These are phyloP conservation scores for Salix purpurea DNA, from an alignment of 345 rosid genomes.

Conservation along the genomic window DNA sequence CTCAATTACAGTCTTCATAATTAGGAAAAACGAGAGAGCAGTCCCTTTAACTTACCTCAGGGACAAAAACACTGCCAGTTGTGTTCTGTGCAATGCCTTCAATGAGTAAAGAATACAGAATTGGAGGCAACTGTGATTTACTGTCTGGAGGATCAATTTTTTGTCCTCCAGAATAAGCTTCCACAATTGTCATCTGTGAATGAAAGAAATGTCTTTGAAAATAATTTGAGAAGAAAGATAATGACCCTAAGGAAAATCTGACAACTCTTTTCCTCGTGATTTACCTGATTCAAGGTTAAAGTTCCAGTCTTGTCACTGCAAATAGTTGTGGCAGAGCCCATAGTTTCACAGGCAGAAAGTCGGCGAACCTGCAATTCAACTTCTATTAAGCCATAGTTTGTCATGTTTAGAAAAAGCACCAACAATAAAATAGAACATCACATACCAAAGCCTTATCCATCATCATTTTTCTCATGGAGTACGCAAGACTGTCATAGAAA, in stretches of 20 bases:
- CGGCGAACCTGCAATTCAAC: constrained; percentile 72
- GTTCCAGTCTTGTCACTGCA: constrained; percentile 99
- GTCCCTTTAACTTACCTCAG: constrained; percentile 48
- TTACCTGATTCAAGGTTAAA: constrained; percentile 84
- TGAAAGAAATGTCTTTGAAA: background rate
- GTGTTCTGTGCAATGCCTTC: constrained; percentile 88
- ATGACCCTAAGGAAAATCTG: background rate
- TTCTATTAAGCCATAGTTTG: constrained; percentile 3
- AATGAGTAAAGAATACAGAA: constrained; percentile 12
- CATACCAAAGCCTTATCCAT: constrained; percentile 94
- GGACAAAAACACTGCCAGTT: constrained; percentile 72
- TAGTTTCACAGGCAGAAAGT: constrained; percentile 99
- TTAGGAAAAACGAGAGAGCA: background rate
- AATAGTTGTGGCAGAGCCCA: constrained; percentile 99
- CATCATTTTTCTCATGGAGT: constrained; percentile 99
- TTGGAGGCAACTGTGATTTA: constrained; percentile 33
- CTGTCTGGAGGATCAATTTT: constrained; percentile 54
- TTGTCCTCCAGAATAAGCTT: constrained; percentile 67
- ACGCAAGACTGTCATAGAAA: constrained; percentile 63
- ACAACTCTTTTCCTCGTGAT: background rate
- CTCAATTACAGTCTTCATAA: background rate
- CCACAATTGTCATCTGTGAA: constrained; percentile 94
- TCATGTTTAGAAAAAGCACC: constrained; percentile 2
- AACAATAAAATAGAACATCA: constrained; percentile 10
- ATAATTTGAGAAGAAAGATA: background rate